These are phyloP conservation scores for Rhododendron kiyosumense DNA, from an alignment of 148 eudicot species.

Conservation along the genomic window DNA sequence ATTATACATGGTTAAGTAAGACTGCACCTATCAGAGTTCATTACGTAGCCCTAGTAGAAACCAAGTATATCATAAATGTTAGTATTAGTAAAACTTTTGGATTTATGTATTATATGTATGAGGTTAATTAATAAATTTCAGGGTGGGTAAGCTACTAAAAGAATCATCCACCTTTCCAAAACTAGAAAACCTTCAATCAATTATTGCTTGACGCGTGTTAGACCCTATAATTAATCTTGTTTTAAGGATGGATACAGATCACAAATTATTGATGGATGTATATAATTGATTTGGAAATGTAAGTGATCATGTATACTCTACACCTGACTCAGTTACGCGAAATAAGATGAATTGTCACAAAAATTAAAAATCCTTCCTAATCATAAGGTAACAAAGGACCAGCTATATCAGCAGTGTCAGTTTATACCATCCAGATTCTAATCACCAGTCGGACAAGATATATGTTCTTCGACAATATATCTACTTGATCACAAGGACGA, in stretches of 20 bases:
- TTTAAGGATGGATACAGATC: neutral
- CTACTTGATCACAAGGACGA: neutral
- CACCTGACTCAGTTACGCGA: neutral
- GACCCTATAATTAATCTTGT: neutral
- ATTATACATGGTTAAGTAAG: neutral
- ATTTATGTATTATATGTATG: neutral
- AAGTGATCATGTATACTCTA: neutral
- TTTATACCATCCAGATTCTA: neutral
- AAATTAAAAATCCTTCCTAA: too few species aligned
- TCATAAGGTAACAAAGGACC: neutral
- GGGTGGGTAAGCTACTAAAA: neutral
- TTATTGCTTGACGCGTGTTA: neutral
- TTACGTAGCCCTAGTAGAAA: neutral
- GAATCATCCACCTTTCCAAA: constrained; percentile 2
- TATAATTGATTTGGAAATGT: neutral
- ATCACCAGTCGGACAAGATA: neutral
- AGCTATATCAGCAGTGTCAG: neutral
- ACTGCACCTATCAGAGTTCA: neutral
- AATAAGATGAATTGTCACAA: neutral
- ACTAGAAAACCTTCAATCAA: neutral
- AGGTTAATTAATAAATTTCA: neutral
- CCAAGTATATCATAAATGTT: neutral
- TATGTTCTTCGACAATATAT: neutral
- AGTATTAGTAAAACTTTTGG: neutral
- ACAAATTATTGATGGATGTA: neutral